phyloP scores from a whole-genome alignment of 345 rosid genomes.

The Salix viminalis region DNA sequence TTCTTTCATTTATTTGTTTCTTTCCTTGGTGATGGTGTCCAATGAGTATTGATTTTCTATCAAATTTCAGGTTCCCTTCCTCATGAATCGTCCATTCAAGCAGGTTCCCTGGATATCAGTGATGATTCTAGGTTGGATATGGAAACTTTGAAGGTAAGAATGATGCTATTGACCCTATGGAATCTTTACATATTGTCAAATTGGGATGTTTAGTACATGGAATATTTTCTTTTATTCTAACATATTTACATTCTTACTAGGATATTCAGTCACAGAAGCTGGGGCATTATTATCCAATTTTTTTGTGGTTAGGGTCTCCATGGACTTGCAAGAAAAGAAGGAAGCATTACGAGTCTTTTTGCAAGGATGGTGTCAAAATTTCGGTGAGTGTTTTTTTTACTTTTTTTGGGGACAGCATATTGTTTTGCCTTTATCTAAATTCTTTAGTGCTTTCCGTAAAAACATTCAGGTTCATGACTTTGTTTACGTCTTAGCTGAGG shows the following conservation, averaged over 20 bases:
- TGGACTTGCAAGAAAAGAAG: slow-evolving; percentile 57
- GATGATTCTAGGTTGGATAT: slow-evolving; percentile 26
- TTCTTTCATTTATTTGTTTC: neutral
- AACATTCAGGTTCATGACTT: slow-evolving; percentile 58
- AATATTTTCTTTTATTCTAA: neutral
- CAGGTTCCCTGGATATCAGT: slow-evolving; percentile 16
- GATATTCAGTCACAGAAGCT: slow-evolving; percentile 27
- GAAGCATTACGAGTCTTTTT: slow-evolving; percentile 61
- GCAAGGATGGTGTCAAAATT: slow-evolving; percentile 54
- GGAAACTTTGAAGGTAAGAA: slow-evolving; percentile 33
- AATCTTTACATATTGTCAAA: neutral
- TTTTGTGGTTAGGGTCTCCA: slow-evolving; percentile 62
- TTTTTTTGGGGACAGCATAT: neutral
- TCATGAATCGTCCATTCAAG: slow-evolving; percentile 12
- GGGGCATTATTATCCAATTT: slow-evolving; percentile 20
- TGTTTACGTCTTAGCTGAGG: slow-evolving; percentile 74
- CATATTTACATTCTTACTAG: slow-evolving; percentile 11
- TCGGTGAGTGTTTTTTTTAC: slow-evolving; percentile 46
- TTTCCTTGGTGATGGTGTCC: neutral
- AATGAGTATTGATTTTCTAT: neutral
- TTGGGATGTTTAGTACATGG: neutral
- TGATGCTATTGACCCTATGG: neutral
- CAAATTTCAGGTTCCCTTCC: slow-evolving; percentile 37
- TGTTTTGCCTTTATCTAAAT: neutral
- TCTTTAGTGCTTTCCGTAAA: slow-evolving; percentile 6